These are phyloP conservation scores for Boletus pseudopeckii DNA, from an alignment of 768 basidiomycete species.

Conservation along the genomic window DNA sequence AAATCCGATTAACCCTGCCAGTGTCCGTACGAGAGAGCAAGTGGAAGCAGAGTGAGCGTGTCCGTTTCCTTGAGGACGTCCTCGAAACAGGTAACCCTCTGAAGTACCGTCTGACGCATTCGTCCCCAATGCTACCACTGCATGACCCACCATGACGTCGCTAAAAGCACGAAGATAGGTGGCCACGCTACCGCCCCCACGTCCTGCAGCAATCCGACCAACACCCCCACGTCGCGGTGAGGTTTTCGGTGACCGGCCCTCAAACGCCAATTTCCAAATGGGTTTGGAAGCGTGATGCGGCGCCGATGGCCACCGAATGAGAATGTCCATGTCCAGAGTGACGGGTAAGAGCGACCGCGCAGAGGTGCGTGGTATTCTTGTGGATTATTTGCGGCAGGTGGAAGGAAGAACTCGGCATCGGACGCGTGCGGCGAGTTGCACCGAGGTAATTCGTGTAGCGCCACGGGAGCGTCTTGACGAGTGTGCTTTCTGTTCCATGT, in stretches of 20 bases:
- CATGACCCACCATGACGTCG: slow-evolving; percentile 34
- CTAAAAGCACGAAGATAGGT: slow-evolving; percentile 32
- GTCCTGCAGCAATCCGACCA: slow-evolving; percentile 32
- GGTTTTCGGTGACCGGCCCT: slow-evolving; percentile 6
- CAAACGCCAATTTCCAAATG: slow-evolving; percentile 6
- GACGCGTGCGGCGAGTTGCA: background rate
- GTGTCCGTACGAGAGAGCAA: background rate
- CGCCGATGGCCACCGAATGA: slow-evolving; percentile 22
- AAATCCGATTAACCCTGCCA: background rate
- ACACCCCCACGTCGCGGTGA: slow-evolving; percentile 21
- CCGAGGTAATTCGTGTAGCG: slow-evolving; percentile 11
- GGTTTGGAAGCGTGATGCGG: slow-evolving; percentile 23
- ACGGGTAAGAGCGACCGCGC: slow-evolving; percentile 15
- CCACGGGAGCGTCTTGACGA: slow-evolving; percentile 9
- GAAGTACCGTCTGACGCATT: background rate
- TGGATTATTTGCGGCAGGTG: slow-evolving; percentile 14
- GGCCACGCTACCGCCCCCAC: slow-evolving; percentile 36
- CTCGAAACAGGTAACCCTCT: background rate
- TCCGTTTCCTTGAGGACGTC: background rate
- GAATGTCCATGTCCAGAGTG: slow-evolving; percentile 26
- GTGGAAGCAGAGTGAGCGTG: background rate
- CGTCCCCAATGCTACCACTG: slow-evolving; percentile 14
- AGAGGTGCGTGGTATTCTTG: background rate
- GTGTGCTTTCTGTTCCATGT: slow-evolving; percentile 4
- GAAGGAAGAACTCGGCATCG: slow-evolving; percentile 16